Conservation (phyloP, 306 rosid genomes). For the Malus fusca region DNA sequence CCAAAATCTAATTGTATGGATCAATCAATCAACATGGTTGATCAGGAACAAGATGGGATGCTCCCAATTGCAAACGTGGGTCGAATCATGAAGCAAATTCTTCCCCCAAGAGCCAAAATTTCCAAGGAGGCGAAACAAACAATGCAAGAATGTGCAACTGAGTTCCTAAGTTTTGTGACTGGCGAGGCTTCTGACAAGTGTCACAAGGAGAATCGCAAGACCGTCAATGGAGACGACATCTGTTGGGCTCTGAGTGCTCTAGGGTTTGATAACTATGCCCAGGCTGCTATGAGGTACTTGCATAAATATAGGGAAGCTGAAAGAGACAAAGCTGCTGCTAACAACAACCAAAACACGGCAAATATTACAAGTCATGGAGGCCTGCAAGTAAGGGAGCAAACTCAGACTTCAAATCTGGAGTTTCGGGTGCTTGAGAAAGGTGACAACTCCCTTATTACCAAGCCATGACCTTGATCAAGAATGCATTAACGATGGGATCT, state of each 20-base stretch:
- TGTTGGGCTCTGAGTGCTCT: slow-evolving; percentile 73
- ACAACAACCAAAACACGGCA: neutral
- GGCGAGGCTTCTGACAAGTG: slow-evolving; percentile 86
- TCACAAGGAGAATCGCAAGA: slow-evolving; percentile 83
- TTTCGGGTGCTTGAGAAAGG: slow-evolving; percentile 26
- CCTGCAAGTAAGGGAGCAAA: neutral
- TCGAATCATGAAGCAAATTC: slow-evolving; percentile 61
- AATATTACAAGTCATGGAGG: neutral
- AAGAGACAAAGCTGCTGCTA: slow-evolving; percentile 17
- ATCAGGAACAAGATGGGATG: slow-evolving; percentile 39
- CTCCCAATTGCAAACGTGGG: slow-evolving; percentile 85
- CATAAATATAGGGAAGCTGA: slow-evolving; percentile 49
- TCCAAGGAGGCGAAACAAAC: slow-evolving; percentile 69
- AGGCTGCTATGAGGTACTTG: slow-evolving; percentile 43
- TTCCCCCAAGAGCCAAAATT: slow-evolving; percentile 61
- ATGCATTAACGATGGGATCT: neutral
- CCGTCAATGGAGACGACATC: slow-evolving; percentile 80
- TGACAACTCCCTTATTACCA: slow-evolving; percentile 9
- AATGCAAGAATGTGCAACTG: slow-evolving; percentile 84
- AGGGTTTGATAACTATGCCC: slow-evolving; percentile 80
- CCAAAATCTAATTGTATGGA: neutral
- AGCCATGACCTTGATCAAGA: neutral
- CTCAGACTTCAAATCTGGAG: slow-evolving; percentile 18
- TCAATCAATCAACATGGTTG: slow-evolving; percentile 31
- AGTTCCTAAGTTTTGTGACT: slow-evolving; percentile 80